Base-by-base conservation (phyloP, 805 yeast genomes). In the Ogataea neopini region DNA sequence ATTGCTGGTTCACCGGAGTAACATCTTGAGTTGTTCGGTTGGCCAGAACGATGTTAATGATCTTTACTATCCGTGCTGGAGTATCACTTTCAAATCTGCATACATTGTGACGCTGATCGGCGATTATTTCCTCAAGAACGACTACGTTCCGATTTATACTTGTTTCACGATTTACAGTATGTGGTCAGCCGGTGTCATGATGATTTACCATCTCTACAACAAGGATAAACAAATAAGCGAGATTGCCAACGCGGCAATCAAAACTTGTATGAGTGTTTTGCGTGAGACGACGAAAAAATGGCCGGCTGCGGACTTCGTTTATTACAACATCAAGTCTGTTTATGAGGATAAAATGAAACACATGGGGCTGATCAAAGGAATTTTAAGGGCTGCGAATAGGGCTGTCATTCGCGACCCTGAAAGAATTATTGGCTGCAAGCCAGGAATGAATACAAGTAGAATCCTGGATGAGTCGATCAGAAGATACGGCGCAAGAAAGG, bases 11-110 rank as follows among this genome's bases (percentile, higher is more conserved):
- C 92, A 86, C 60, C 72, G 88, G 44, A 79, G 86, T n/a, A 83
- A 83, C 59, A 76, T 83, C 59, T 61, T 77, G 19, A 68, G 74
- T 48, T 71, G 46, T n/a, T 34, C 52, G 11, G 32, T 9, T 8
- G 13, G 19, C 10, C 29, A 19, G 9, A 18, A 33, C 20, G n/a
- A 73, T 1, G 65, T 66, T 45, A 74, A 75, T 13, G 68, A 64
- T 52, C 67, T 72, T 61, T 40, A 42, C 45, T 81, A 80, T 60
- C 86, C 88, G 2, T 80, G 87, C 9, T 82, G 88, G 86, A 86
- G 90, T 13, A 84, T 86, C 49, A 86, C 89, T 3, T 86, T 86
- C 70, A 88, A 85, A 62, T 85, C 91, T 1, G 89, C 94, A 1
- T 79, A 87, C 57, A 81, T 84, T 80, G 81, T 86, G 52, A 76